Conservation (phyloP, 129 eudicot species). For the Lonicera japonica region DNA sequence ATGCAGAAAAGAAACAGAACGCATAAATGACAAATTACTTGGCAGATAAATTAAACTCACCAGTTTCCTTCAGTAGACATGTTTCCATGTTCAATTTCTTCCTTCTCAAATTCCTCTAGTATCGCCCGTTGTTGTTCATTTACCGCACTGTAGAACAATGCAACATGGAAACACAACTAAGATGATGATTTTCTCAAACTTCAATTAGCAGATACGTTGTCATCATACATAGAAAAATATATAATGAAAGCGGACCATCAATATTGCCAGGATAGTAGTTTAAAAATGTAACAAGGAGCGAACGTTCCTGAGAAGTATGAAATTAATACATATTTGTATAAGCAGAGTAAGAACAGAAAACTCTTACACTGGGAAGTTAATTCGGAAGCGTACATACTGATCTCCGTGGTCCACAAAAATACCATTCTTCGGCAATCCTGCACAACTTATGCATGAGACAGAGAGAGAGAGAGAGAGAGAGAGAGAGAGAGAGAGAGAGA, state of each 20-base stretch:
- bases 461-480: slow-evolving; percentile 3
- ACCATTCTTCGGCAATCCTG: slow-evolving; percentile 74
- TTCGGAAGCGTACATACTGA: slow-evolving; percentile 77
- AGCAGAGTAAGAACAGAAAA: background rate
- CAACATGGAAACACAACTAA: background rate
- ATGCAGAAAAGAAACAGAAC: background rate
- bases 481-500: too few species aligned
- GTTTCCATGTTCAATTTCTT: slow-evolving; percentile 56
- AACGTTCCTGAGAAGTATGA: too few species aligned
- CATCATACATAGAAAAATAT: too few species aligned
- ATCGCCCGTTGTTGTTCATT: slow-evolving; percentile 85
- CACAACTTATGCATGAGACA: slow-evolving; percentile 9
- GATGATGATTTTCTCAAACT: background rate
- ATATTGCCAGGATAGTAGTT: too few species aligned
- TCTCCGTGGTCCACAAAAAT: slow-evolving; percentile 69
- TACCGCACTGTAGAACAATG: slow-evolving; percentile 43
- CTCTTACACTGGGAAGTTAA: slow-evolving; percentile 62
- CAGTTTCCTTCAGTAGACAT: slow-evolving; percentile 48
- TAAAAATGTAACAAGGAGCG: too few species aligned
- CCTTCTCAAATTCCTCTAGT: slow-evolving; percentile 79
- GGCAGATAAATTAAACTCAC: slow-evolving; percentile 32
- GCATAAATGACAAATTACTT: background rate
- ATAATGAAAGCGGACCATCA: too few species aligned
- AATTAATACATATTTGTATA: background rate
- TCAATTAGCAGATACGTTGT: too few species aligned